These are phyloP conservation scores for Lentinula boryana DNA, from an alignment of 768 basidiomycete genomes.

Conservation along the genomic window DNA sequence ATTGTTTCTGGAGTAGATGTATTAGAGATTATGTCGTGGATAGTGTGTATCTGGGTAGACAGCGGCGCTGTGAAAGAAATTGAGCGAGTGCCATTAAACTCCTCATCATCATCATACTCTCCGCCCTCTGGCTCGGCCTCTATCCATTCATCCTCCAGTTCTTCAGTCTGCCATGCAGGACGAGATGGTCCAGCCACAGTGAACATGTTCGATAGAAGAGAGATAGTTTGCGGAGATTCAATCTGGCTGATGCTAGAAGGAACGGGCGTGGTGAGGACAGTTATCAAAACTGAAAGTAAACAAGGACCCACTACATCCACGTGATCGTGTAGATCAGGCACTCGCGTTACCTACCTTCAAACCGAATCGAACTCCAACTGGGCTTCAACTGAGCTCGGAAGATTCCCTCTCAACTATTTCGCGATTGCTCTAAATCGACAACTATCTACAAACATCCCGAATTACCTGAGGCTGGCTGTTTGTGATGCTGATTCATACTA, in stretches of 20 bases:
- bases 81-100: slow-evolving; percentile 46
- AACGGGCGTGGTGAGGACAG: background rate
- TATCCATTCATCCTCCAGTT: slow-evolving; percentile 89
- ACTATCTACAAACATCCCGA: background rate
- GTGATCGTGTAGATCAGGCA: background rate
- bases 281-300: background rate
- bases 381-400: background rate
- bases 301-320: background rate
- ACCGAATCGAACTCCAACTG: background rate
- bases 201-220: slow-evolving; percentile 5
- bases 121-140: slow-evolving; percentile 47
- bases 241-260: background rate
- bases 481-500: background rate
- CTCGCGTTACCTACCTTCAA: background rate
- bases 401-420: background rate
- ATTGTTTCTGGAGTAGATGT: slow-evolving; percentile 26
- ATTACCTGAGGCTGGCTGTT: background rate
- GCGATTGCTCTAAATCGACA: background rate
- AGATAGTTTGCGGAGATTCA: background rate
- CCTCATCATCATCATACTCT: slow-evolving; percentile 26
- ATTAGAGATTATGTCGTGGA: slow-evolving; percentile 20
- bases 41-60: slow-evolving; percentile 47
- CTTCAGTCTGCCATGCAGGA: slow-evolving; percentile 85
- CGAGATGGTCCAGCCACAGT: slow-evolving; percentile 11
- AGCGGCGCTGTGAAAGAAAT: slow-evolving; percentile 56